Percentiles rank a stretch among this genome's conserved stretches.
phyloP scores from a whole-genome alignment of 495 filamentous ascomycete species.

The Hyaloscypha hepaticicola region DNA sequence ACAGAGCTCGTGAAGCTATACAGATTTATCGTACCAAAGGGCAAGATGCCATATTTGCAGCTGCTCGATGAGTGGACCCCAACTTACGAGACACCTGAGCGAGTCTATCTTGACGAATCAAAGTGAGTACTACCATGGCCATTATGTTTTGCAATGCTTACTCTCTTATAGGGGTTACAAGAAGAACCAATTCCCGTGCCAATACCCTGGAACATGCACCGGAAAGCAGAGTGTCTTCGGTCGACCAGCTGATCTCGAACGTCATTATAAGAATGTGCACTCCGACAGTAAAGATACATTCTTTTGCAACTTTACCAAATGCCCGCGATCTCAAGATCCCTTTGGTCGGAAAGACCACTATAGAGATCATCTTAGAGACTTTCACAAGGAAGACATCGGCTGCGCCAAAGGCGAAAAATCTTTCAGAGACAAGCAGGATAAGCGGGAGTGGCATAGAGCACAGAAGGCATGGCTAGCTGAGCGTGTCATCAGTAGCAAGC shows the following conservation, averaged over 20 bases:
- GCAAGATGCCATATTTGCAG: slow-evolving; percentile 20
- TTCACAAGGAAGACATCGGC: slow-evolving; percentile 49
- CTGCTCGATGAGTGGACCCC: background rate
- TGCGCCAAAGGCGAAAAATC: slow-evolving; percentile 18
- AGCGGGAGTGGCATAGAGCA: slow-evolving; percentile 3
- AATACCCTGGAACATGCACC: slow-evolving; percentile 30
- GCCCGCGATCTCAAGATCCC: slow-evolving; percentile 8
- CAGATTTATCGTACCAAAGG: slow-evolving; percentile 22
- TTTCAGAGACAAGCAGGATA: slow-evolving; percentile 31
- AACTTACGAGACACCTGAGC: slow-evolving; percentile 7
- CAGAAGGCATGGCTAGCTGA: slow-evolving; percentile 31
- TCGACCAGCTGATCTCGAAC: slow-evolving; percentile 47
- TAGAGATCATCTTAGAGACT: slow-evolving; percentile 49
- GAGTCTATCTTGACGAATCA: slow-evolving; percentile 22
- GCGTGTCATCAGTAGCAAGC: slow-evolving; percentile 36
- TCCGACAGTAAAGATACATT: slow-evolving; percentile 38
- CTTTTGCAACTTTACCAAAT: slow-evolving; percentile 27
- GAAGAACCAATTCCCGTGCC: slow-evolving; percentile 34
- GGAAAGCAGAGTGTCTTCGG: slow-evolving; percentile 34
- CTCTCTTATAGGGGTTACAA: background rate
- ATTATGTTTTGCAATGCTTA: slow-evolving; percentile 8
- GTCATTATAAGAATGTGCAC: slow-evolving; percentile 45
- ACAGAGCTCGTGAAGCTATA: slow-evolving; percentile 11
- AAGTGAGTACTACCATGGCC: background rate
- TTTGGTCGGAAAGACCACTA: slow-evolving; percentile 32